Evolutionary conservation across 768 basidiomycete genomes (phyloP).

Genomic region (Chiua virens): DNA sequence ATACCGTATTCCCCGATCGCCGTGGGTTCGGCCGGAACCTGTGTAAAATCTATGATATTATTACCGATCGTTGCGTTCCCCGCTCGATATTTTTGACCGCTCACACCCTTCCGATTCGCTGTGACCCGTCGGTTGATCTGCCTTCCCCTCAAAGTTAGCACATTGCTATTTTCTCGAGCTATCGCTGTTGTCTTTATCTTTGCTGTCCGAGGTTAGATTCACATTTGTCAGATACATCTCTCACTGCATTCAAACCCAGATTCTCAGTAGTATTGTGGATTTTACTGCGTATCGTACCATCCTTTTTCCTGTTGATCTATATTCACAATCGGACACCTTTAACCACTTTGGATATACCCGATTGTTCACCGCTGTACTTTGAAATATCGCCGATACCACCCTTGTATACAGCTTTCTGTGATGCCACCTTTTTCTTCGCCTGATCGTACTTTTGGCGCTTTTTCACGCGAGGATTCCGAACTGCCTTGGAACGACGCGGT

Average conservation of each 20-base stretch:
- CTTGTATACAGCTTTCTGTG: conserved; percentile 91
- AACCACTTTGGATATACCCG: conserved; percentile 88
- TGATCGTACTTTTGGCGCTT: conserved; percentile 92
- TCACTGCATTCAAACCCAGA: conserved; percentile 15
- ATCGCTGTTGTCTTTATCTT: conserved; percentile 1
- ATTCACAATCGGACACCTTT: conserved; percentile 74
- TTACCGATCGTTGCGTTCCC: conserved; percentile 18
- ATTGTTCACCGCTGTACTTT: conserved; percentile 88
- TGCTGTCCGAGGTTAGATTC: conserved; percentile 13
- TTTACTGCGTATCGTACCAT: conserved; percentile 8
- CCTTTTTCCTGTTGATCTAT: conserved; percentile 1
- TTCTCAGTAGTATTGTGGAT: conserved; percentile 9
- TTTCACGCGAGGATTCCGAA: conserved; percentile 97
- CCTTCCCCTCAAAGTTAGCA: conserved; percentile 3
- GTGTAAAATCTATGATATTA: conserved; percentile 27
- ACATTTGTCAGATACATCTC: conserved; percentile 5
- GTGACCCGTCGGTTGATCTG: conserved; percentile 1
- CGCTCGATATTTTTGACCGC: conserved; percentile 9
- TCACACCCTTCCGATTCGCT: conserved; percentile 4
- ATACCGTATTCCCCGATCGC: conserved; percentile 22
- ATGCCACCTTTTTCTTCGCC: conserved; percentile 88
- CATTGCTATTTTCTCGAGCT: conserved; percentile 20
- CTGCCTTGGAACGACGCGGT: conserved; percentile 82
- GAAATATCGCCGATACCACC: conserved; percentile 74
- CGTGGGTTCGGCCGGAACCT: conserved; percentile 7